phyloP scores from a whole-genome alignment of 2,329 filamentous ascomycete genomes.

The Thermomyces lanuginosus region DNA sequence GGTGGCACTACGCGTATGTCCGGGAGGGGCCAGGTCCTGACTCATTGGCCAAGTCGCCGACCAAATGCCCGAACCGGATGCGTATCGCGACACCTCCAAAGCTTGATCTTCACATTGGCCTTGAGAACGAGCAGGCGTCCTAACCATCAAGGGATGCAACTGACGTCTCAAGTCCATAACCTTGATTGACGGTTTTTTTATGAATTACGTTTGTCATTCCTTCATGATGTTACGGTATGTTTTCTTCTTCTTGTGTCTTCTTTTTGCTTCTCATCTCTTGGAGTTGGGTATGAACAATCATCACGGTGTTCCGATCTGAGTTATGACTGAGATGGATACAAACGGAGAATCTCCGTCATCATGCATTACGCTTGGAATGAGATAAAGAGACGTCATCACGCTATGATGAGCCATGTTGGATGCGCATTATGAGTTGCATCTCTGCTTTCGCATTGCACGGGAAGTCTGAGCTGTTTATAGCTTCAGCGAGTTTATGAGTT shows the following conservation, averaged over 20 bases:
- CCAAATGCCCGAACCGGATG: slow-evolving; percentile 33
- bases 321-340: neutral
- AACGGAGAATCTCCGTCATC: neutral
- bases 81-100: slow-evolving; percentile 37
- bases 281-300: too few species aligned
- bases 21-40: slow-evolving; percentile 35
- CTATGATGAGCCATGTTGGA: too few species aligned
- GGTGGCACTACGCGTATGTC: slow-evolving; percentile 70
- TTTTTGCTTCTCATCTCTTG: slow-evolving; percentile 5
- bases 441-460: too few species aligned
- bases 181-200: slow-evolving; percentile 3
- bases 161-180: slow-evolving; percentile 10
- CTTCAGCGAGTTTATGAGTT: too few species aligned
- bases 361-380: too few species aligned
- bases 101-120: slow-evolving; percentile 35
- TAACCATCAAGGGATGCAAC: slow-evolving; percentile 23
- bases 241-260: slow-evolving; percentile 7
- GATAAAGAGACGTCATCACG: too few species aligned
- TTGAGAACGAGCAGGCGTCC: slow-evolving; percentile 12
- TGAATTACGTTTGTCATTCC: too few species aligned
- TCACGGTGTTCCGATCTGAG: too few species aligned
- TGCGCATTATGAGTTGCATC: too few species aligned
- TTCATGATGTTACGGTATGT: slow-evolving; percentile 4
- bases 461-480: too few species aligned
- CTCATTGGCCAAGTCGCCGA: slow-evolving; percentile 31